These are phyloP conservation scores for Fomitopsis palustris DNA, from an alignment of 1,284 basidiomycete species.

Conservation along the genomic window DNA sequence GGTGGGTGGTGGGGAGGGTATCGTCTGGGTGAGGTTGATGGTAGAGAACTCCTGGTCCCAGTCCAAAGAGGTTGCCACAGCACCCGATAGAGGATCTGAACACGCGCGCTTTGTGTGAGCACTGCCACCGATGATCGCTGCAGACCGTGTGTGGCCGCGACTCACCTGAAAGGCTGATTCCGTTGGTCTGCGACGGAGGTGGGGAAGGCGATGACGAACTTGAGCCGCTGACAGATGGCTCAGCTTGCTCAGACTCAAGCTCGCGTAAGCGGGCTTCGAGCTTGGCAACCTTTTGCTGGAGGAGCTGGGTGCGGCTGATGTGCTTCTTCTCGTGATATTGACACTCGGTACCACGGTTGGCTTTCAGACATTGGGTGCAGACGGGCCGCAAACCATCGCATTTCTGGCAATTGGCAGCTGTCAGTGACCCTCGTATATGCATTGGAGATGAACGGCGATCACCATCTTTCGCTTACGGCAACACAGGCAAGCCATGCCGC, in stretches of 20 bases:
- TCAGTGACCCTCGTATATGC: constrained; percentile 10
- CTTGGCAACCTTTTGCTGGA: constrained; percentile 52
- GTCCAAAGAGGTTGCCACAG: background rate
- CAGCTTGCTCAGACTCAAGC: constrained; percentile 37
- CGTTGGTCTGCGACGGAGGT: background rate
- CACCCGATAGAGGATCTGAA: background rate
- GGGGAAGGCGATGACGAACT: constrained; percentile 12
- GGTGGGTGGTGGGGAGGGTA: background rate
- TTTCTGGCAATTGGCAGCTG: constrained; percentile 36
- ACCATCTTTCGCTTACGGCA: constrained; percentile 63
- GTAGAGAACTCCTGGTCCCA: background rate
- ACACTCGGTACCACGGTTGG: constrained; percentile 49
- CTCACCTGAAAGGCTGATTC: background rate
- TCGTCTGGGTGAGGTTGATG: background rate
- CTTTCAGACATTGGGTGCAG: constrained; percentile 54
- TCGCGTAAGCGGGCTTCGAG: constrained; percentile 53
- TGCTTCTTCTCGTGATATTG: constrained; percentile 59
- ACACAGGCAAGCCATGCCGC: constrained; percentile 56
- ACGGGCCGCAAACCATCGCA: constrained; percentile 56
- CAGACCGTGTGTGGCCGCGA: background rate
- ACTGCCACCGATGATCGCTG: background rate
- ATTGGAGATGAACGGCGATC: constrained; percentile 17
- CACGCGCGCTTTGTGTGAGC: background rate
- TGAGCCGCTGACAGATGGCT: constrained; percentile 9
- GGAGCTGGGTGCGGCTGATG: constrained; percentile 57